Percentiles rank a stretch among this genome's conserved stretches.
These are phyloP conservation scores for Trichoderma brevicompactum DNA, from an alignment of 2,329 filamentous ascomycete species.

Conservation along the genomic window DNA sequence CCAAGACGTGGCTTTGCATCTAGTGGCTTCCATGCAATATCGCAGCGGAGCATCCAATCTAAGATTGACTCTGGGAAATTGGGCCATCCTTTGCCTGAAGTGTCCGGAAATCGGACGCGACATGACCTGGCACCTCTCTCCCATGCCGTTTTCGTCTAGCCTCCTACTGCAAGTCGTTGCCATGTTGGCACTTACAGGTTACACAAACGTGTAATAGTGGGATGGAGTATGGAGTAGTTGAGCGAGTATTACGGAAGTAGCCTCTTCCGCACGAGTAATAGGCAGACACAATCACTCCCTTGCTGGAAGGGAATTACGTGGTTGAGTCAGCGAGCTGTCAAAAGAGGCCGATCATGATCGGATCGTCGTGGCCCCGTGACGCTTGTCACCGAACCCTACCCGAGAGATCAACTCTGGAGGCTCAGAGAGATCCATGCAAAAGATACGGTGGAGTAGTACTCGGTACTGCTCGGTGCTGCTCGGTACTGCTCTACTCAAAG, in stretches of 20 bases:
- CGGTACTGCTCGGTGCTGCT: too few species aligned
- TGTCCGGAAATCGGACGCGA: constrained; percentile 13
- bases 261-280: too few species aligned
- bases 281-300: too few species aligned
- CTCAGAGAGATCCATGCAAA: background rate
- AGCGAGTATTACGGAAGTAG: too few species aligned
- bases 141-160: constrained; percentile 13
- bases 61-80: constrained; percentile 9
- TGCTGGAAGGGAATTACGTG: background rate
- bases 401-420: background rate
- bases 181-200: too few species aligned
- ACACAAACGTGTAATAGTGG: background rate
- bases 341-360: constrained; percentile 14
- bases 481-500: too few species aligned
- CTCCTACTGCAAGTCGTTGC: background rate
- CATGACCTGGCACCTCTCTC: background rate
- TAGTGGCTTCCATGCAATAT: constrained; percentile 10
- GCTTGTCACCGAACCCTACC: background rate
- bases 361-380: constrained; percentile 8
- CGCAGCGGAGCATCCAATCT: constrained; percentile 7
- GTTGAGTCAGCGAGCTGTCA: background rate
- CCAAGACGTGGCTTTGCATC: background rate
- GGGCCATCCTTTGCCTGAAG: background rate
- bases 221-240: background rate
- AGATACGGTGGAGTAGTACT: too few species aligned